Conservation (phyloP, 2,329 filamentous ascomycete genomes). For the Leptographium galeiforme region DNA sequence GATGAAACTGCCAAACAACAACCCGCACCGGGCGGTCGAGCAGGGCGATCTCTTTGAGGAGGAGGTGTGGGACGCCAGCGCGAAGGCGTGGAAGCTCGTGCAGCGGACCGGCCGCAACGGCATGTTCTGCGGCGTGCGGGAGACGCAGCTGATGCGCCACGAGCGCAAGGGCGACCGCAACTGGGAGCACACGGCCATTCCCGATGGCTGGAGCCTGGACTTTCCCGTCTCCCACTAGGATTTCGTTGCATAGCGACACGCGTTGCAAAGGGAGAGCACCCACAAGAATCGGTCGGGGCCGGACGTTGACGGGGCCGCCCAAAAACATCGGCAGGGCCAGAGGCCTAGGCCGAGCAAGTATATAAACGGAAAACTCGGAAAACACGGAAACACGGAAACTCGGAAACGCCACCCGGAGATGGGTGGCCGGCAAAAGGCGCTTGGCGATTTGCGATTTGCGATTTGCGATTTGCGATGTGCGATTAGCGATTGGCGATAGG, state of each 20-base stretch:
- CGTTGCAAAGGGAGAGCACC: neutral
- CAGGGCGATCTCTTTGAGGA: slow-evolving; percentile 41
- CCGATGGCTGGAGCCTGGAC: slow-evolving; percentile 18
- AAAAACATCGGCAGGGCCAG: too few relatives aligned
- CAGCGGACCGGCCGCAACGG: slow-evolving; percentile 33
- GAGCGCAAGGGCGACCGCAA: slow-evolving; percentile 18
- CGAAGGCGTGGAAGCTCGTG: slow-evolving; percentile 25
- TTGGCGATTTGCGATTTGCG: too few relatives aligned
- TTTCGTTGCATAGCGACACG: too few relatives aligned
- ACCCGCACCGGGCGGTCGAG: slow-evolving; percentile 45
- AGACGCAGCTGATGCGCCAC: slow-evolving; percentile 27
- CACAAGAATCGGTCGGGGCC: too few relatives aligned
- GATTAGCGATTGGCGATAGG: too few relatives aligned
- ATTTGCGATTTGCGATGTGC: too few relatives aligned
- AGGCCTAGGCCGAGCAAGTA: too few relatives aligned
- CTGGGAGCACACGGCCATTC: slow-evolving; percentile 22
- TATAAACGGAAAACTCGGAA: too few relatives aligned
- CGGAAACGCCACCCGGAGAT: too few relatives aligned
- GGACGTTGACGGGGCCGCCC: too few relatives aligned
- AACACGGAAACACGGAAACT: too few relatives aligned
- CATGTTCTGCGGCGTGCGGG: slow-evolving; percentile 41
- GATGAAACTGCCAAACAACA: slow-evolving; percentile 35
- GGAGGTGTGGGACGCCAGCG: slow-evolving; percentile 30
- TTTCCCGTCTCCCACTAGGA: slow-evolving; percentile 11
- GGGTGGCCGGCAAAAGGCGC: too few relatives aligned